These are phyloP conservation scores for Cadophora sp. DNA, from an alignment of 2,329 filamentous ascomycete species.

Conservation along the genomic window DNA sequence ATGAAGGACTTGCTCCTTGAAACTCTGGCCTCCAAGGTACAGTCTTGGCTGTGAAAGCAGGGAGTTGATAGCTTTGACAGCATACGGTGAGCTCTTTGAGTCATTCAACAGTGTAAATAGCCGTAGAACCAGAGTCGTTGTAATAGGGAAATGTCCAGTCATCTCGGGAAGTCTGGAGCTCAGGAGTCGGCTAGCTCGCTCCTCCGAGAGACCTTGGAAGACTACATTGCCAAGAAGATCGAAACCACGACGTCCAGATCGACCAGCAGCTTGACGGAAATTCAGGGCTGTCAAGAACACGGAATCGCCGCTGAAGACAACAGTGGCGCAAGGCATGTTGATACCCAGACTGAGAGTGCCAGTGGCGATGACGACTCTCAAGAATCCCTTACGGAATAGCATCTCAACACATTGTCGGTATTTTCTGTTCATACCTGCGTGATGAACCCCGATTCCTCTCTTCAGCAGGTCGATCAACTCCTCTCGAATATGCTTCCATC, in stretches of 20 bases:
- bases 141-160: slow-evolving; percentile 79
- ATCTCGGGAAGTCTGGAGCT: slow-evolving; percentile 77
- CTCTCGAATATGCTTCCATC: slow-evolving; percentile 55
- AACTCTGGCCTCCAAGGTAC: slow-evolving; percentile 72
- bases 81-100: slow-evolving; percentile 68
- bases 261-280: slow-evolving; percentile 78
- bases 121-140: slow-evolving; percentile 73
- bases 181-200: slow-evolving; percentile 71
- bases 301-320: slow-evolving; percentile 77
- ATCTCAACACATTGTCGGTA: slow-evolving; percentile 79
- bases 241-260: slow-evolving; percentile 81
- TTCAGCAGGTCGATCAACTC: slow-evolving; percentile 66
- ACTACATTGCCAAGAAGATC: slow-evolving; percentile 83
- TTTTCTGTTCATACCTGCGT: slow-evolving; percentile 79
- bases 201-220: slow-evolving; percentile 68
- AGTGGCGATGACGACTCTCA: slow-evolving; percentile 76
- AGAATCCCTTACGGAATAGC: slow-evolving; percentile 74
- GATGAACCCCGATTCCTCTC: slow-evolving; percentile 78
- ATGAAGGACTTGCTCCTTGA: slow-evolving; percentile 73
- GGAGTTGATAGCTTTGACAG: slow-evolving; percentile 66
- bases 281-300: slow-evolving; percentile 77
- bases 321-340: slow-evolving; percentile 85
- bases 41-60: slow-evolving; percentile 73
- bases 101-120: slow-evolving; percentile 71
- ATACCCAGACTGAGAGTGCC: slow-evolving; percentile 80